Evolutionary conservation across 768 basidiomycete genomes (phyloP).

Genomic region (Tricholoma matsutake): DNA sequence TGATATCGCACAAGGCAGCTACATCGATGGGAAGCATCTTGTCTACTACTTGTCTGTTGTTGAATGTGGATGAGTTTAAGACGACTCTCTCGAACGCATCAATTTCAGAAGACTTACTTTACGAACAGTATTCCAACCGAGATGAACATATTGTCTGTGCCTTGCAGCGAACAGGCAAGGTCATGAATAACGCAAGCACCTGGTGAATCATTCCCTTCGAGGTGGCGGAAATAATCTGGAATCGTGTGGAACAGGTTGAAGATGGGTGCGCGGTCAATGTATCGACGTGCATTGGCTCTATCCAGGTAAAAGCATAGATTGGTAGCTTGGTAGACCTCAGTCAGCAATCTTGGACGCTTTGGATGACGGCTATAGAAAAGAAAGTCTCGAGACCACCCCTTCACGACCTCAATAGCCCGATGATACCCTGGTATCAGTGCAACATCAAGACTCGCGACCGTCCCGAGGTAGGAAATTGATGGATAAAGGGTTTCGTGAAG

Average conservation of each 20-base stretch:
- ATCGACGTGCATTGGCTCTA: background rate
- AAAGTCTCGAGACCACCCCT: slow-evolving; percentile 43
- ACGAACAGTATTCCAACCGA: slow-evolving; percentile 37
- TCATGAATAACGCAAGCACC: slow-evolving; percentile 18
- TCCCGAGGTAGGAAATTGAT: slow-evolving; percentile 43
- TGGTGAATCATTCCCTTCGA: background rate
- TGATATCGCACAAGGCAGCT: slow-evolving; percentile 45
- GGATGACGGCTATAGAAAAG: slow-evolving; percentile 24
- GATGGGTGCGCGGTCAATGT: background rate
- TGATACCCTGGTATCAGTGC: slow-evolving; percentile 37
- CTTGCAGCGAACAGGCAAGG: slow-evolving; percentile 24
- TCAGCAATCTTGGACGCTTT: slow-evolving; percentile 14
- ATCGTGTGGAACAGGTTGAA: background rate
- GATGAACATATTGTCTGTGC: slow-evolving; percentile 22
- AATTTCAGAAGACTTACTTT: slow-evolving; percentile 28
- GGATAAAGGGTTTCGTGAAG: slow-evolving; percentile 53
- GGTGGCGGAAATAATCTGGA: background rate
- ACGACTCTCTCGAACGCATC: background rate
- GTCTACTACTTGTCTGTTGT: slow-evolving; percentile 42
- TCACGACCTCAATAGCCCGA: slow-evolving; percentile 34
- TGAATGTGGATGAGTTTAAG: background rate
- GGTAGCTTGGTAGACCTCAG: slow-evolving; percentile 13
- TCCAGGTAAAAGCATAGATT: slow-evolving; percentile 24
- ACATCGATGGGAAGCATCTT: slow-evolving; percentile 38
- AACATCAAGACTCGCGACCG: slow-evolving; percentile 31